Conservation (phyloP, 768 basidiomycete species). For the Udeniomyces megalosporus region DNA sequence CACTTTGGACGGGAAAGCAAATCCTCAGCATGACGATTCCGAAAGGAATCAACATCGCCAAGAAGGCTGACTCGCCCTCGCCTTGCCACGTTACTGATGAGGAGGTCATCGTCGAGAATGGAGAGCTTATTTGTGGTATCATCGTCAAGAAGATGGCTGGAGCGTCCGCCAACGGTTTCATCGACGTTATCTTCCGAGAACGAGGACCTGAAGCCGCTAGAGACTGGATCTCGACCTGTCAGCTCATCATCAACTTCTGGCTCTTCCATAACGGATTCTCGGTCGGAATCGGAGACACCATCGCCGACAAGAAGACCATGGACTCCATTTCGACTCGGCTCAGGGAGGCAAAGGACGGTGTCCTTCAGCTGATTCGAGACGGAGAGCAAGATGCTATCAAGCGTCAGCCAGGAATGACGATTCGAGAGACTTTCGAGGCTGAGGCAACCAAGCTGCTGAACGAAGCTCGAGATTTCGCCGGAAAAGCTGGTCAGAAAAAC, state of each 20-base stretch:
- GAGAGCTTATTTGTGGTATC: constrained; percentile 84
- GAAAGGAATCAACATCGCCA: constrained; percentile 65
- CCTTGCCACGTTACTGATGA: constrained; percentile 74
- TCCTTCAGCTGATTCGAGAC: constrained; percentile 60
- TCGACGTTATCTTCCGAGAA: constrained; percentile 94
- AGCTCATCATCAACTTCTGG: constrained; percentile 96
- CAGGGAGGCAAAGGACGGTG: constrained; percentile 58
- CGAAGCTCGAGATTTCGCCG: constrained; percentile 82
- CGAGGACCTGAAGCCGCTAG: constrained; percentile 85
- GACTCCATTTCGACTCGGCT: constrained; percentile 67
- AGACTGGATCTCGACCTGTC: constrained; percentile 78
- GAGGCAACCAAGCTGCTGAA: constrained; percentile 81
- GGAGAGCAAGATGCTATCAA: constrained; percentile 77
- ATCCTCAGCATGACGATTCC: constrained; percentile 82
- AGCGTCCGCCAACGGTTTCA: constrained; percentile 69
- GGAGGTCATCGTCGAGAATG: constrained; percentile 91
- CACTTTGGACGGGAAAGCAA: constrained; percentile 96
- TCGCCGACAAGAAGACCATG: constrained; percentile 84
- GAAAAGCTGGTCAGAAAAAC: constrained; percentile 90
- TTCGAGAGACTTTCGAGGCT: constrained; percentile 95
- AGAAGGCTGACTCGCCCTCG: constrained; percentile 48
- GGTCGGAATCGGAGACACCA: constrained; percentile 97
- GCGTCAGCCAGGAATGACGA: constrained; percentile 91
- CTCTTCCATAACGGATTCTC: constrained; percentile 97
- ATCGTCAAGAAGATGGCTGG: constrained; percentile 99